These are phyloP conservation scores for Rhizopus delemar DNA, from an alignment of 371 early-diverging fungal species.

Conservation along the genomic window DNA sequence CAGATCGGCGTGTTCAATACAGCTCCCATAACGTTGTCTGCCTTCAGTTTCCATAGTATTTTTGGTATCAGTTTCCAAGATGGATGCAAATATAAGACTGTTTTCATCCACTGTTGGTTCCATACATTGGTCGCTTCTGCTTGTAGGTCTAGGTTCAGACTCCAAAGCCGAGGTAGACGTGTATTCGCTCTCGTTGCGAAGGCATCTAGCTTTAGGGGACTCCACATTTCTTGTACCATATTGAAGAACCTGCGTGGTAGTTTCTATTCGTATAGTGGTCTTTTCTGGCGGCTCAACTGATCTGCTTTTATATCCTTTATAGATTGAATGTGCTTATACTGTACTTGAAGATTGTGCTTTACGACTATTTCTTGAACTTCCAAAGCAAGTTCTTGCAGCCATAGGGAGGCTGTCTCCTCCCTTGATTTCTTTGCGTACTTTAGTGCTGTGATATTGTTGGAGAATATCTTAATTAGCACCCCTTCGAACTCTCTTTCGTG, in stretches of 20 bases:
- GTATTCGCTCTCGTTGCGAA: constrained; percentile 27
- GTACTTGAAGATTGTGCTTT: not conserved
- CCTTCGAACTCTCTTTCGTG: not conserved
- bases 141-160: constrained; percentile 18
- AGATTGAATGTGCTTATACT: constrained; percentile 7
- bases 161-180: constrained; percentile 21
- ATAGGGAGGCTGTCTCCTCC: constrained; percentile 4
- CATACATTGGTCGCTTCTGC: constrained; percentile 32
- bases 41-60: constrained; percentile 16
- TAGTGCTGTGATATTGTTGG: constrained; percentile 8
- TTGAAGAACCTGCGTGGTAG: not conserved
- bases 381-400: constrained; percentile 5
- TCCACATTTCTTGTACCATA: not conserved
- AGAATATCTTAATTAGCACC: not conserved
- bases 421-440: constrained; percentile 9
- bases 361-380: constrained; percentile 2
- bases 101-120: constrained; percentile 14
- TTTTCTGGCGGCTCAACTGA: not conserved
- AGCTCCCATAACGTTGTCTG: constrained; percentile 10
- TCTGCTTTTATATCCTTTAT: constrained; percentile 3
- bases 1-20: constrained; percentile 24
- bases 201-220: constrained; percentile 15
- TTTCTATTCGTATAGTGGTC: constrained; percentile 5
- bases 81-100: constrained; percentile 23
- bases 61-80: constrained; percentile 32